Conservation (phyloP, 1,284 basidiomycete species). For the Malassezia nana region DNA sequence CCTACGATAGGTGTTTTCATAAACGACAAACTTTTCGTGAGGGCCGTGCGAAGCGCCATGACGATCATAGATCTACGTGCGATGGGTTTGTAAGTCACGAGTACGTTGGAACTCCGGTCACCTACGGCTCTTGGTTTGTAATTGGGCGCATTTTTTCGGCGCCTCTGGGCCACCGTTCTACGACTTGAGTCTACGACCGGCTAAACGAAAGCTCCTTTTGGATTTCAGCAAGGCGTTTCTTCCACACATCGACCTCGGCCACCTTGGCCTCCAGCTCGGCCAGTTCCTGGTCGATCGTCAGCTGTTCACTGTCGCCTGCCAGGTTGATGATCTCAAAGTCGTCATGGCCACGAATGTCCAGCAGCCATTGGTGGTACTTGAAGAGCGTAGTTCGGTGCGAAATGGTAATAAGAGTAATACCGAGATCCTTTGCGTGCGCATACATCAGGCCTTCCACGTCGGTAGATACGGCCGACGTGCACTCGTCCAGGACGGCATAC, state of each 20-base stretch:
- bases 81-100: too few relatives aligned
- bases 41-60: background rate
- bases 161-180: too few relatives aligned
- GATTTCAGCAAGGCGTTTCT: constrained; percentile 48
- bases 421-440: constrained; percentile 78
- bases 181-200: constrained; percentile 17
- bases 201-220: constrained; percentile 49
- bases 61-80: too few relatives aligned
- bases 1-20: constrained; percentile 25
- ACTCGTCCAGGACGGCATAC: constrained; percentile 59
- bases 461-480: constrained; percentile 88
- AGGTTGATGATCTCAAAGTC: constrained; percentile 60
- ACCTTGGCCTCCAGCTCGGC: constrained; percentile 46
- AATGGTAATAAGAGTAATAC: constrained; percentile 79
- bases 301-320: constrained; percentile 63
- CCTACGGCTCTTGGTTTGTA: background rate
- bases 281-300: constrained; percentile 54
- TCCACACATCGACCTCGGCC: constrained; percentile 49
- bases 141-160: background rate
- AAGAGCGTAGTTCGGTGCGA: constrained; percentile 55
- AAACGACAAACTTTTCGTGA: background rate
- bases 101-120: too few relatives aligned
- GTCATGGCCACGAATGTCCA: constrained; percentile 61
- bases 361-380: constrained; percentile 66
- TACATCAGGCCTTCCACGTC: constrained; percentile 96